Conservation (phyloP, 495 filamentous ascomycete genomes). For the Podospora sp. region DNA sequence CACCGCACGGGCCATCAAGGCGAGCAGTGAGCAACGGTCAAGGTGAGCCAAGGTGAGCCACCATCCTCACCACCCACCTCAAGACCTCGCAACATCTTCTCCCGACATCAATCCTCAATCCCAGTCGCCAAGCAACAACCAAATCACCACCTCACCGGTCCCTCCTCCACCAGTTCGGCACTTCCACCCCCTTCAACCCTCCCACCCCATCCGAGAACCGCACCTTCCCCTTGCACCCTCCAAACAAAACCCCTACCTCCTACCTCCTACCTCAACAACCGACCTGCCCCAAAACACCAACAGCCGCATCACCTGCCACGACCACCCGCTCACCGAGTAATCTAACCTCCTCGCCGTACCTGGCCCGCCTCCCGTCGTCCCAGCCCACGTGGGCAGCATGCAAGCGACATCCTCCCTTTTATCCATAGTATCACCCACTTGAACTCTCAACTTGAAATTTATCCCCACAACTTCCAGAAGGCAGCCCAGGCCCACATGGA, state of each 20-base stretch:
- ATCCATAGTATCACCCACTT: neutral
- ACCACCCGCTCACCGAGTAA: neutral
- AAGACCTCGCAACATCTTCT: neutral
- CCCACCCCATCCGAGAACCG: neutral
- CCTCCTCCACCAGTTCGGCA: neutral
- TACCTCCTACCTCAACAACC: neutral
- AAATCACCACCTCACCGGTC: neutral
- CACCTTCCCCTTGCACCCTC: neutral
- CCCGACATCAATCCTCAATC: neutral
- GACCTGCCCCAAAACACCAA: constrained; percentile 1
- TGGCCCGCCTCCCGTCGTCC: neutral
- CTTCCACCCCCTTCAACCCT: neutral
- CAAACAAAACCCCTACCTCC: neutral
- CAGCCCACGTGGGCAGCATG: neutral
- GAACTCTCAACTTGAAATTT: neutral
- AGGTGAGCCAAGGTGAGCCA: constrained; percentile 8
- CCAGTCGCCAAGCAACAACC: neutral
- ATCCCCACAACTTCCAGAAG: neutral
- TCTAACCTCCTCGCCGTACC: neutral
- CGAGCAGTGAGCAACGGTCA: neutral
- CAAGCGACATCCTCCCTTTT: neutral
- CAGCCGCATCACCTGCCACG: neutral
- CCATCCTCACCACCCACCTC: neutral
- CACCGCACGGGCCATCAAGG: constrained; percentile 3
- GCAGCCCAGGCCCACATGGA: neutral